phyloP scores from a whole-genome alignment of 73 alveolate genomes.

The Durusdinium trenchii region DNA sequence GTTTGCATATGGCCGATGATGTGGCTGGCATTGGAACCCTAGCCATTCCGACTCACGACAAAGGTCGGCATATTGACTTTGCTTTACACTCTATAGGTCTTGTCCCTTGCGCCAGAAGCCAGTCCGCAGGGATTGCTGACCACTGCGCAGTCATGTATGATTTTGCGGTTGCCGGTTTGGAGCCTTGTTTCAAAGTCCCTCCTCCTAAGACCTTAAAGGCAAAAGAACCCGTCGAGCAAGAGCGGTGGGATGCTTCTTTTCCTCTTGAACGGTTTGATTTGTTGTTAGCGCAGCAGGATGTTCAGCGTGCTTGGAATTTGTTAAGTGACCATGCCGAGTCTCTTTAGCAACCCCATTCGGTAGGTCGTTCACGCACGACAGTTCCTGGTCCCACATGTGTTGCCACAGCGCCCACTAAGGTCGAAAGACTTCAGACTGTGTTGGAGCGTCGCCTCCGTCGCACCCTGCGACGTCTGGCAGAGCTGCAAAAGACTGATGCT shows the following conservation, averaged over 20 bases:
- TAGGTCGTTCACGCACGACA: background rate
- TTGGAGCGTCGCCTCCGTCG: background rate
- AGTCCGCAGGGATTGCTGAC: background rate
- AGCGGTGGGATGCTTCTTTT: background rate
- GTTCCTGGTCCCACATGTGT: background rate
- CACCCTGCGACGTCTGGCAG: background rate
- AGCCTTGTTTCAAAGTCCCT: background rate
- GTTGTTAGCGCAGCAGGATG: background rate
- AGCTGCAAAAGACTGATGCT: background rate
- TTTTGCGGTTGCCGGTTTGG: background rate
- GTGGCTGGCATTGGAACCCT: background rate
- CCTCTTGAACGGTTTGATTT: background rate
- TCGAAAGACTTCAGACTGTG: background rate
- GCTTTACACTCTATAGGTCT: background rate
- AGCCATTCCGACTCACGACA: background rate
- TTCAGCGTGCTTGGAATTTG: background rate
- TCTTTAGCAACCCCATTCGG: too few species aligned
- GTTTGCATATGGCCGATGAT: constrained; percentile 17
- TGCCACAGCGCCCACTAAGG: background rate
- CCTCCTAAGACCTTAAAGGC: background rate
- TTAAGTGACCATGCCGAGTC: too few species aligned
- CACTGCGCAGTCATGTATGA: background rate
- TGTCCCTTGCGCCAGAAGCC: background rate
- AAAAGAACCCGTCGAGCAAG: background rate
- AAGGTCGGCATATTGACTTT: constrained; percentile 14